These are phyloP conservation scores for Talaromyces pinophilus DNA, from an alignment of 2,329 filamentous ascomycete genomes.

Conservation along the genomic window DNA sequence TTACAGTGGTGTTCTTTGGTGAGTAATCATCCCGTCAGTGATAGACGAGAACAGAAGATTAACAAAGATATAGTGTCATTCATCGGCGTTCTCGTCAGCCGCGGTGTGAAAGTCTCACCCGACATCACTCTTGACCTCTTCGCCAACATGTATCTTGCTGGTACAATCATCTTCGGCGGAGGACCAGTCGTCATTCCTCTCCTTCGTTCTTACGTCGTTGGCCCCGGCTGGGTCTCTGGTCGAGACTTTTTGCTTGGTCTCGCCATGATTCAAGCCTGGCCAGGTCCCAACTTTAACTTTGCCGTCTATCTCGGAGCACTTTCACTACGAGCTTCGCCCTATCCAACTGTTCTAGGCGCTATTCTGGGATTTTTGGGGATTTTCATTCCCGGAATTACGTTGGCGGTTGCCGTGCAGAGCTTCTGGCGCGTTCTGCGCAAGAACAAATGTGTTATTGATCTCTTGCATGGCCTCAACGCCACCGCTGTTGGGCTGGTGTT, in stretches of 20 bases:
- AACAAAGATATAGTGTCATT: conserved; percentile 50
- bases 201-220: conserved; percentile 61
- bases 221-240: conserved; percentile 68
- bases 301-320: conserved; percentile 60
- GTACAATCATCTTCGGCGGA: conserved; percentile 67
- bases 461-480: conserved; percentile 60
- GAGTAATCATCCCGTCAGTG: conserved; percentile 20
- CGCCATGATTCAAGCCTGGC: conserved; percentile 70
- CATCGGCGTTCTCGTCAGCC: conserved; percentile 55
- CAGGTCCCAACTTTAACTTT: conserved; percentile 57
- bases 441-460: conserved; percentile 51
- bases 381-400: conserved; percentile 40
- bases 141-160: conserved; percentile 71
- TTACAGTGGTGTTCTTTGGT: conserved; percentile 54
- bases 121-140: conserved; percentile 63
- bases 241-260: conserved; percentile 73
- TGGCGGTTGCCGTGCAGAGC: conserved; percentile 45
- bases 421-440: conserved; percentile 56
- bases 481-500: conserved; percentile 63
- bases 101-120: conserved; percentile 32
- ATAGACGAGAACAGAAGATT: conserved; percentile 18
- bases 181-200: conserved; percentile 67
- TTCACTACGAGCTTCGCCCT: conserved; percentile 39
- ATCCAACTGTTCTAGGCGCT: conserved; percentile 48
- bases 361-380: conserved; percentile 53